Evolutionary conservation across 2,329 filamentous ascomycete genomes (phyloP), one percentile per base, ranked within the genome.

Genomic region (Sporothrix mexicana): DNA sequence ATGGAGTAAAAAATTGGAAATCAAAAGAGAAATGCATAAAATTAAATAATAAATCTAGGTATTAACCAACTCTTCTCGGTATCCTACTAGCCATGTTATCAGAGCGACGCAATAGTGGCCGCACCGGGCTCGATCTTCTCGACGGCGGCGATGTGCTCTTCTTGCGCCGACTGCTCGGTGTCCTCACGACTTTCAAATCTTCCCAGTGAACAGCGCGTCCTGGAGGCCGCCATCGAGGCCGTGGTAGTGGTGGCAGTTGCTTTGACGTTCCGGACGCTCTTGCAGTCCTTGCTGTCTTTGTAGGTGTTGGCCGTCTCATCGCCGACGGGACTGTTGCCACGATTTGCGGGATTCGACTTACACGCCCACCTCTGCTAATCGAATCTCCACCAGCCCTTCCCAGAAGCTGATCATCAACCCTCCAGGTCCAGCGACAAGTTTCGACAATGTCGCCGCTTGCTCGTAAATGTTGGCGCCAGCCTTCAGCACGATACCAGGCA

Each of bases 401-500:
- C 43, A 67, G 59, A 53, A 69, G 43, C 47, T 78, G 78, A 70
- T 76, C 77, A 7, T 78, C 77, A 20, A 79, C 36, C 45, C 76
- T 74, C 78, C 79, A 80, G 73, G 80, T 79, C 79, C 79, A 79
- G 25, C 81, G 75, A 9, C 77, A 76, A 76, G 74, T 75, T 76
- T 83, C 81, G 1, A 83, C 76, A 9, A 79, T 66, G 62, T 82
- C 79, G 2, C 79, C 78, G 3, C 79, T 78, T 57, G 75, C 78
- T 4, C 77, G 76, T 36, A 83, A 73, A 69, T 78, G 76, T 51
- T 78, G 78, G 23, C 81, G 77, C 82, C 82, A 83, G 1, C 82
- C 82, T 71, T 82, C 78, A 2, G 79, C 79, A 71, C 78, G 82
- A 51, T 81, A 72, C 81, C 82, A 83, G 2, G 82, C 79, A 23